Base-by-base conservation (phyloP, 2,329 filamentous ascomycete genomes). In the Sordariomycetes sp. region DNA sequence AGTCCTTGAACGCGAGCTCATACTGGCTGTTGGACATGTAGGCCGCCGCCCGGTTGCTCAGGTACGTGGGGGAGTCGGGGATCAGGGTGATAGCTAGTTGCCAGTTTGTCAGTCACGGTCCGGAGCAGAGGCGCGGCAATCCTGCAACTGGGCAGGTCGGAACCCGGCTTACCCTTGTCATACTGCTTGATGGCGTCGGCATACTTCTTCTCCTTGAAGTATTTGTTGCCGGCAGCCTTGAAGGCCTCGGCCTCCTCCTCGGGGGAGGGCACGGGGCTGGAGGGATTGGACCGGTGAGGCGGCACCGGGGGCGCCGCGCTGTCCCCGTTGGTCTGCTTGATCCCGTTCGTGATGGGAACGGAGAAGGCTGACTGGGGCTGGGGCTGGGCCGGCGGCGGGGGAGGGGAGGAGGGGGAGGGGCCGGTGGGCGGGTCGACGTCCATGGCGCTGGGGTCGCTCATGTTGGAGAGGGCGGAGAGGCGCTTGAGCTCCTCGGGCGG, bases 131-230 rank as follows among this genome's bases (percentile, higher is more conserved):
- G 17, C 24, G 22, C 25, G 50, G 2, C 20, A 57, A 60, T 17
- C 12, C 12, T 17, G 12, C 6, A 42, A 17, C n/a, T 17, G 36
- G n/a, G 12, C 4, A 42, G 6, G 36, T 42, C 36, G 36, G 10
- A 48, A n/a, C 20, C n/a, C 22, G 22, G 5, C 69, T 68, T 77
- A 96, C 92, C 92, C 82, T 95, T 96, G 64, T 88, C 89, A 71
- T 97, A 99, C 71, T 96, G 90, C 63, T 88, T 81, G 68, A 97
- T 91, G 25, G 94, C 92, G 67, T 87, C 86, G 60, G 78, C 74
- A 70, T 92, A 99, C 66, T 96, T 89, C 68, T 87, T 89, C 62
- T 91, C 89, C 76, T 96, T 97, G 81, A 96, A 99, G 67, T 89
- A 92, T 67, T 94, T 94, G 75, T 99, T 99, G 59, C 94, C 94